phyloP scores from a whole-genome alignment of 306 rosid genomes.

The Fragaria ananassa region DNA sequence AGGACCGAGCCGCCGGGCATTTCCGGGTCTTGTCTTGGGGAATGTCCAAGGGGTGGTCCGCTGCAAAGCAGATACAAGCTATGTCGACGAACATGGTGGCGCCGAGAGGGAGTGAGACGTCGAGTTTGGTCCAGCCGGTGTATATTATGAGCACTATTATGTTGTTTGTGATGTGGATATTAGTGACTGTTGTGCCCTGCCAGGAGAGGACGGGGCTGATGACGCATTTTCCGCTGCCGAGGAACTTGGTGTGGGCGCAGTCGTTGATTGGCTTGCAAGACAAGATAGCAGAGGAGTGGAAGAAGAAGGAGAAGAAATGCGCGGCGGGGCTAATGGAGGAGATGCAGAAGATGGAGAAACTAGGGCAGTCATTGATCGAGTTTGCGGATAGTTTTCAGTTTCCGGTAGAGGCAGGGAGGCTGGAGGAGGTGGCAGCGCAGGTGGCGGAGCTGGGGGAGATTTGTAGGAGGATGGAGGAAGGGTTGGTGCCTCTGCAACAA shows the following conservation, averaged over 20 bases:
- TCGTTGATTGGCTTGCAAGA: slow-evolving; percentile 69
- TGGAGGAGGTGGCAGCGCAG: slow-evolving; percentile 53
- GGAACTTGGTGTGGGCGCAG: slow-evolving; percentile 73
- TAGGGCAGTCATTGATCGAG: slow-evolving; percentile 52
- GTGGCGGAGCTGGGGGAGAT: slow-evolving; percentile 68
- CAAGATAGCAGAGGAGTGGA: slow-evolving; percentile 89
- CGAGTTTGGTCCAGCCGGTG: slow-evolving; percentile 55
- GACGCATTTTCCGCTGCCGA: slow-evolving; percentile 46
- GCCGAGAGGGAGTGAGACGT: slow-evolving; percentile 66
- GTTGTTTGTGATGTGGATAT: slow-evolving; percentile 76
- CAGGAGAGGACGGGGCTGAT: slow-evolving; percentile 75
- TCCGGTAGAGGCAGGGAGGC: slow-evolving; percentile 50
- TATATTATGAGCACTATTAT: slow-evolving; percentile 61
- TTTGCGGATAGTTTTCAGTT: slow-evolving; percentile 64
- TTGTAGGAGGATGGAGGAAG: slow-evolving; percentile 78
- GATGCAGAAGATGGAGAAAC: slow-evolving; percentile 79
- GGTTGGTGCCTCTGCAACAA: slow-evolving; percentile 77
- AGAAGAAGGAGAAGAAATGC: slow-evolving; percentile 90
- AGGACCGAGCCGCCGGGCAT: slow-evolving; percentile 34
- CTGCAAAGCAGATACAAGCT: slow-evolving; percentile 77
- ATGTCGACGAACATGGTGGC: slow-evolving; percentile 57
- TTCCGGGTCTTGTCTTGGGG: slow-evolving; percentile 56
- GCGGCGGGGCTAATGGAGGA: slow-evolving; percentile 65
- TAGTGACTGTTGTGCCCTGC: slow-evolving; percentile 80
- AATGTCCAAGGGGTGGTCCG: slow-evolving; percentile 84